phyloP scores from a whole-genome alignment of 2,329 filamentous ascomycete species.

The Microdochium trichocladiopsis region DNA sequence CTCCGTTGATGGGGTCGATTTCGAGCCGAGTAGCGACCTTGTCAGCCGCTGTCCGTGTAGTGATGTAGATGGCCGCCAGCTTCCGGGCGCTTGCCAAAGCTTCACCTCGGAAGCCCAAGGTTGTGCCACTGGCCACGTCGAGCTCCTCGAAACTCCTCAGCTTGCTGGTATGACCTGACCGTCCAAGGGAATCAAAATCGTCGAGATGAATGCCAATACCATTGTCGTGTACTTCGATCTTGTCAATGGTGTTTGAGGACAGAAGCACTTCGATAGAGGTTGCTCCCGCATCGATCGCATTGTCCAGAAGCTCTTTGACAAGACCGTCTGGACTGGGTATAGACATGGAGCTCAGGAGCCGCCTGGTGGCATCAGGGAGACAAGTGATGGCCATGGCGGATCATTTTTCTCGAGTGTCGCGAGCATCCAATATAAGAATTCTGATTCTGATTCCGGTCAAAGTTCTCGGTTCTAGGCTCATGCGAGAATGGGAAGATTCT shows the following conservation, averaged over 20 bases:
- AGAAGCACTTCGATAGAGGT: conserved; percentile 59
- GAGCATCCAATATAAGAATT: too few species aligned
- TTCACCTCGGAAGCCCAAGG: conserved; percentile 71
- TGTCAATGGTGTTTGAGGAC: conserved; percentile 59
- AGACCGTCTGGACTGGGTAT: conserved; percentile 53
- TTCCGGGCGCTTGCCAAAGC: conserved; percentile 61
- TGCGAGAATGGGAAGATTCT: too few species aligned
- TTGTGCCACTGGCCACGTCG: conserved; percentile 43
- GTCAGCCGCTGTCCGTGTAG: conserved; percentile 56
- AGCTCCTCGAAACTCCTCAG: conserved; percentile 58
- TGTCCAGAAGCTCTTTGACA: conserved; percentile 73
- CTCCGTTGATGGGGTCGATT: conserved; percentile 32
- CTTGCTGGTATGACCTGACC: conserved; percentile 68
- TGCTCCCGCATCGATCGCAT: conserved; percentile 66
- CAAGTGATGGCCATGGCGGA: conserved; percentile 39
- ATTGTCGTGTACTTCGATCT: conserved; percentile 65
- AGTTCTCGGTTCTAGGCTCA: too few species aligned
- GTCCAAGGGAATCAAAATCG: conserved; percentile 57
- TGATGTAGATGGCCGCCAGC: conserved; percentile 53
- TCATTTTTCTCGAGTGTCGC: neutral
- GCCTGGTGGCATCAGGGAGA: conserved; percentile 40
- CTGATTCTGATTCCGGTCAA: too few species aligned
- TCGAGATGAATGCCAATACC: conserved; percentile 60
- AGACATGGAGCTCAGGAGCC: conserved; percentile 53
- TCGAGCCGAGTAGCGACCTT: conserved; percentile 45